Conservation (phyloP, 2,329 filamentous ascomycete species). For the Cephalotrichum gorgonifer region DNA sequence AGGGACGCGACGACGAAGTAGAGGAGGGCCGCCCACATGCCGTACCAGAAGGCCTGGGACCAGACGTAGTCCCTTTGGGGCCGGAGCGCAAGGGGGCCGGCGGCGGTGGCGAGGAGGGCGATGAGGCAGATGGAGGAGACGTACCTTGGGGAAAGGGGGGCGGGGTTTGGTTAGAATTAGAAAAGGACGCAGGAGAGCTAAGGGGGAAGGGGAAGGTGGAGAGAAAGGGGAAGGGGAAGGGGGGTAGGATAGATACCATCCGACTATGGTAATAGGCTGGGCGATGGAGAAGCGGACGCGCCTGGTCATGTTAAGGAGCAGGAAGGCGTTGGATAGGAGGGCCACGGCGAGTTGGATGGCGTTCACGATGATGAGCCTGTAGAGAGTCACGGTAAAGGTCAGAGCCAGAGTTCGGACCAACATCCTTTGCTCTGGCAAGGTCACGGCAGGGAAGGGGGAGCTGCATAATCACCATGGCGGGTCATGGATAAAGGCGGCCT, state of each 20-base stretch:
- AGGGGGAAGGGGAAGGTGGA: conserved; percentile 37
- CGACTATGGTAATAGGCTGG: conserved; percentile 70
- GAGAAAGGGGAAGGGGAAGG: conserved; percentile 15
- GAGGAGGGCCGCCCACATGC: conserved; percentile 64
- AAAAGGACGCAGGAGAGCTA: not conserved
- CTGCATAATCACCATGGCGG: conserved; percentile 54
- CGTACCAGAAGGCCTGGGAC: conserved; percentile 84
- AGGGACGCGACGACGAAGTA: conserved; percentile 72
- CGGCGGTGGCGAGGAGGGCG: conserved; percentile 54
- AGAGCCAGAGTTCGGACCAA: not conserved
- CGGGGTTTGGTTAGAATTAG: not conserved
- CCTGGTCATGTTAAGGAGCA: conserved; percentile 80
- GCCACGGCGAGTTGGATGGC: conserved; percentile 67
- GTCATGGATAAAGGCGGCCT: conserved; percentile 44
- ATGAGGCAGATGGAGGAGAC: conserved; percentile 55
- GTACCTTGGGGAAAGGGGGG: conserved; percentile 34
- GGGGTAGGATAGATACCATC: conserved; percentile 46
- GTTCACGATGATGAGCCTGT: conserved; percentile 63
- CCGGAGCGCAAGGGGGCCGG: conserved; percentile 41
- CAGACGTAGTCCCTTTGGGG: conserved; percentile 42
- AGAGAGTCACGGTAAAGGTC: too few species aligned
- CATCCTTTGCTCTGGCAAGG: not conserved
- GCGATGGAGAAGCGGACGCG: conserved; percentile 72
- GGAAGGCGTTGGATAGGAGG: conserved; percentile 66
- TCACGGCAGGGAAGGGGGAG: not conserved